Evolutionary conservation across 768 basidiomycete species (phyloP), one percentile per base, ranked within the genome.

Genomic region (Lyophyllum semitale): DNA sequence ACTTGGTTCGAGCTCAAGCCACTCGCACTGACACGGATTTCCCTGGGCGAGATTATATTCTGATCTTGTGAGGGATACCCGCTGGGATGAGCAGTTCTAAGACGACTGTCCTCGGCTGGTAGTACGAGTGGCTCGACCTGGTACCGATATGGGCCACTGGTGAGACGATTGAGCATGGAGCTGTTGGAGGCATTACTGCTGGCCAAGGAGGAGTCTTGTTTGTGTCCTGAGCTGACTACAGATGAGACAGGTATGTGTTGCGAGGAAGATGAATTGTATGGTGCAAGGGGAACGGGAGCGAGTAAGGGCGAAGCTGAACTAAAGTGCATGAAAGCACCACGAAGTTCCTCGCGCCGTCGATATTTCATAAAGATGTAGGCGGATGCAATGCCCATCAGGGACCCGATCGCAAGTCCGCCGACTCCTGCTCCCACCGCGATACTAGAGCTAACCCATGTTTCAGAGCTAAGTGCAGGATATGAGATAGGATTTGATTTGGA

Each of bases 61-160:
- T 18, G 12, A 18, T 26, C 17, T 11, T 23, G 35, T 3, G 18
- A 42, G 11, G 32, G 38, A 18, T 33, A n/a, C 2, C 25, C 44
- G 1, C 27, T 26, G 3, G 30, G 42, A 22, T 35, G 56, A 6
- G 50, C 35, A 25, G 63, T 60, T 7, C 59, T 41, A 5, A 62
- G 38, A 18, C 63, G 71, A 11, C 68, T 70, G 53, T 71, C 63
- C 53, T 75, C 74, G 15, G 63, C 63, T 23, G 78, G 76, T 62
- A 76, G 65, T 8, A 70, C 54, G 52, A 78, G 79, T 0, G 78
- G 77, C 55, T 82, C 81, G 8, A 81, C 63, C 13, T 74, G 71
- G 63, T 77, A 79, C 17, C 65, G 63, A 25, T 50, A 41, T 20
- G 62, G 47, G 22, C 48, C 52, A 5, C 22, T 43, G 8, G 57